Evolutionary conservation across 2,329 filamentous ascomycete species (phyloP).

Genomic region (Tolypocladium cylindrosporum): DNA sequence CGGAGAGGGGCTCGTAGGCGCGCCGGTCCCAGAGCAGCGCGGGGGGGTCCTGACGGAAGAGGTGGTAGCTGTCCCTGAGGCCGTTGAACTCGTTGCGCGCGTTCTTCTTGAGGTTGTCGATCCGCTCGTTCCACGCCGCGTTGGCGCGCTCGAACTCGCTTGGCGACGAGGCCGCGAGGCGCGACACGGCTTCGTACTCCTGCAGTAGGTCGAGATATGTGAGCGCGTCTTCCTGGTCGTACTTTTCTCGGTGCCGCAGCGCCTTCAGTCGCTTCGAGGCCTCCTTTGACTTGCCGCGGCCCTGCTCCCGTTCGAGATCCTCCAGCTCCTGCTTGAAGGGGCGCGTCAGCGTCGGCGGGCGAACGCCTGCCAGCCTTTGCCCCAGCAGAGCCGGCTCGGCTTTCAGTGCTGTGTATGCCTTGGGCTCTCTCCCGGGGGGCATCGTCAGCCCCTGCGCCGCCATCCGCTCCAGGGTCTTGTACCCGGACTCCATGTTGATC

Average conservation of each 20-base stretch:
- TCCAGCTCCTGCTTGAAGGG: constrained; percentile 32
- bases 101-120: constrained; percentile 23
- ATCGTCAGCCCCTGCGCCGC: constrained; percentile 25
- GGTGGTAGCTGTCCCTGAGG: constrained; percentile 43
- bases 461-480: constrained; percentile 36
- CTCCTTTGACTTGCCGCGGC: constrained; percentile 1
- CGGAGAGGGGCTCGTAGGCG: constrained; percentile 56
- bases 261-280: constrained; percentile 12
- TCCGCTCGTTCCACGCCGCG: constrained; percentile 21
- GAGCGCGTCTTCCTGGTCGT: constrained; percentile 9
- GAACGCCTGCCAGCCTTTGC: constrained; percentile 18
- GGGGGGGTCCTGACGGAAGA: constrained; percentile 38
- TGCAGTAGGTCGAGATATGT: constrained; percentile 22
- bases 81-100: constrained; percentile 24
- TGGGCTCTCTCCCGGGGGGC: constrained; percentile 33
- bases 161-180: constrained; percentile 9
- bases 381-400: constrained; percentile 12
- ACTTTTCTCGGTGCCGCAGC: constrained; percentile 17
- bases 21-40: constrained; percentile 60
- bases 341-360: constrained; percentile 22
- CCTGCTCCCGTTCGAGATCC: constrained; percentile 21
- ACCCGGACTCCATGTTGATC: constrained; percentile 37
- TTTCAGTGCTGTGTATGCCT: constrained; percentile 12
- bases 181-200: constrained; percentile 16
- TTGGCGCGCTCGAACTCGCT: constrained; percentile 18